Percentiles rank a stretch among this genome's conserved stretches.
Conservation (phyloP, 768 basidiomycete species). For the Trametes sanguinea region DNA sequence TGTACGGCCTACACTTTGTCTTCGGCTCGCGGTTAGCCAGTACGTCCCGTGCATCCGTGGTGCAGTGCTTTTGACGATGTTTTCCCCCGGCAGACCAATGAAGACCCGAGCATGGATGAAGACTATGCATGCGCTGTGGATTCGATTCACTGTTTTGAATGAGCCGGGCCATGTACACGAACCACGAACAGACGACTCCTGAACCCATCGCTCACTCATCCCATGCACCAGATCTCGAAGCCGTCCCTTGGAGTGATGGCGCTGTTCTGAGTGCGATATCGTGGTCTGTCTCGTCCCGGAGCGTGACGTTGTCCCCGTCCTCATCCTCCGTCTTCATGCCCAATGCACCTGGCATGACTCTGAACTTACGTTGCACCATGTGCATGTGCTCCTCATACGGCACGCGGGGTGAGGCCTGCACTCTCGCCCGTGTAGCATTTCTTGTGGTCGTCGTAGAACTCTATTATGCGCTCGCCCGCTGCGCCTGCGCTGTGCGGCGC, state of each 20-base stretch:
- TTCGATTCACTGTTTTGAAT: too few species aligned
- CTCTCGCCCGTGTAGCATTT: too few species aligned
- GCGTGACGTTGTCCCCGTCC: slow-evolving; percentile 78
- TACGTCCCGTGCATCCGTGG: too few species aligned
- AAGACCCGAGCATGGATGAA: not conserved
- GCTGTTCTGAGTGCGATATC: slow-evolving; percentile 88
- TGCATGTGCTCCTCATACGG: slow-evolving; percentile 74
- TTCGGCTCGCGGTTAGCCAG: too few species aligned
- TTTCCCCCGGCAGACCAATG: too few species aligned
- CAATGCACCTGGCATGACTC: slow-evolving; percentile 52
- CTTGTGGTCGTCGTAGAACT: too few species aligned
- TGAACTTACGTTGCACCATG: slow-evolving; percentile 76
- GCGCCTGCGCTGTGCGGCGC: too few species aligned
- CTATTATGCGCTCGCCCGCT: too few species aligned
- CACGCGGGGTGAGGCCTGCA: too few species aligned
- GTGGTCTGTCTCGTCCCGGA: slow-evolving; percentile 87
- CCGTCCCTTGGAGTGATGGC: slow-evolving; percentile 71
- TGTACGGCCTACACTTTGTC: too few species aligned
- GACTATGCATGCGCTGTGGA: not conserved
- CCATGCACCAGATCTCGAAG: slow-evolving; percentile 80
- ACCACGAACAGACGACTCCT: not conserved
- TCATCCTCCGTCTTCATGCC: slow-evolving; percentile 85
- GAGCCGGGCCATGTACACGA: not conserved
- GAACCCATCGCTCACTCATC: slow-evolving; percentile 21
- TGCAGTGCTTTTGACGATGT: too few species aligned